Evolutionary conservation across 495 filamentous ascomycete genomes (phyloP), one percentile per base, ranked within the genome.

Genomic region (Annulohypoxylon stygium): DNA sequence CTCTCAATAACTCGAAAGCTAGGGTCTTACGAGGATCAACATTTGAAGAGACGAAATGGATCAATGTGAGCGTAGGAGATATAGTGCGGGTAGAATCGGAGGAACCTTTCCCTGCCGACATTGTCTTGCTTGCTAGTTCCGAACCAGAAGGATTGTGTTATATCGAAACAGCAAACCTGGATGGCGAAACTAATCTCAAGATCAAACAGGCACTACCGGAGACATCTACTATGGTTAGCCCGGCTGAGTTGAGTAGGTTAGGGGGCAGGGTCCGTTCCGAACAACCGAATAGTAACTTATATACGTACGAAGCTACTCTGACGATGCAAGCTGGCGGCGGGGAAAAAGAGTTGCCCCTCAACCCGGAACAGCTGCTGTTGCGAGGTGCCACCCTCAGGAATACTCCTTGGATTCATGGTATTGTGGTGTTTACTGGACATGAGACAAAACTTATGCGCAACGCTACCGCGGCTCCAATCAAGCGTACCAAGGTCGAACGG

Each of bases 381-480:
- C 89, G 97, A 82, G 97, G 97, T 53, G 97, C 97, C 11, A 98
- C 96, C 3, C 84, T 99, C 47, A 88, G 97, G 61, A 99, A 99
- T 74, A 99, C 97, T 9, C 95, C 95, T 20, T 99, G 97, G 97
- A 90, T 99, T 61, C 93, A 98, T 79, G 97, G 95, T 34, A 89
- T 96, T 61, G 97, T 98, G 68, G 95, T 98, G 14, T 99, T 99
- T 73, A 99, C 95, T 18, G 97, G 97, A 64, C 97, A 99, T 79
- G 95, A 99, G 83, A 98, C 97, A 30, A 99, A 99, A 80, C 85
- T 99, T 75, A 98, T 99, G 97, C 89, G 97, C 65, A 99, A 99
- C 79, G 97, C 97, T 30, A 98, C 95, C 8, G 97, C 97, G 11
- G 92, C 97, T 2, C 96, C 97, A 39, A 98, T 99, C 80, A 99